Evolutionary conservation across 2,329 filamentous ascomycete species (phyloP).

Genomic region (Teratosphaeria pseudoeucalypti): DNA sequence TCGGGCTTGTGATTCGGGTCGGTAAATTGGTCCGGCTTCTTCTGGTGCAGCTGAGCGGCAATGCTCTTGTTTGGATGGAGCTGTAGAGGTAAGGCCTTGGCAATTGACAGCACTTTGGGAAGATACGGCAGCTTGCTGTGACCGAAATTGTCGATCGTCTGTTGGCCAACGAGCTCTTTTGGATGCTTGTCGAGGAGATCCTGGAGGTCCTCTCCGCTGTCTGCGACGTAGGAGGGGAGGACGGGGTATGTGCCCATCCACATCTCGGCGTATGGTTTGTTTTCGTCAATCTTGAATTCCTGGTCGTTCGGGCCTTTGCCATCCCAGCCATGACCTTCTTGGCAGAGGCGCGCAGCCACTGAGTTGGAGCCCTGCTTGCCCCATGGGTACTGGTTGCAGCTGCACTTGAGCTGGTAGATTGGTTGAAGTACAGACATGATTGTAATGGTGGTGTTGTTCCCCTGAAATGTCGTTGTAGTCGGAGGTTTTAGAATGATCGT

Average conservation of each 20-base stretch:
- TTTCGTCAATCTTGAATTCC: conserved; percentile 54
- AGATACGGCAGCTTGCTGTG: conserved; percentile 57
- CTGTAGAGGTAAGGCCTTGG: conserved; percentile 64
- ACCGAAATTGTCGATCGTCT: conserved; percentile 51
- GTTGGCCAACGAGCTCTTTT: conserved; percentile 52
- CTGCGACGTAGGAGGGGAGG: conserved; percentile 53
- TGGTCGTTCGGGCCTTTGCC: conserved; percentile 26
- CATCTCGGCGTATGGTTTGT: conserved; percentile 54
- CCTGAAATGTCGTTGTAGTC: not conserved
- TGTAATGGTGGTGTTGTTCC: not conserved
- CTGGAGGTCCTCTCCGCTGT: conserved; percentile 53
- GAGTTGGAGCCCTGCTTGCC: conserved; percentile 58
- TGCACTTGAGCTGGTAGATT: conserved; percentile 45
- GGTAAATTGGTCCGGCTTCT: conserved; percentile 55
- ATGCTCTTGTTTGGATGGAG: conserved; percentile 63
- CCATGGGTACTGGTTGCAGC: conserved; percentile 57
- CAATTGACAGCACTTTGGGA: conserved; percentile 66
- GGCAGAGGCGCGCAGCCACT: conserved; percentile 54
- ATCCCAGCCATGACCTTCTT: conserved; percentile 48
- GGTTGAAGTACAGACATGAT: conserved; percentile 24
- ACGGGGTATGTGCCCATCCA: conserved; percentile 72
- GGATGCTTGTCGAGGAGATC: conserved; percentile 54
- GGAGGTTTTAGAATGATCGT: not conserved
- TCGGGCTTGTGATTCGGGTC: conserved; percentile 73
- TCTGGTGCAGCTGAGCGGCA: conserved; percentile 51